phyloP scores from a whole-genome alignment of 108 stramenopile species.

The Skeletonema potamos region DNA sequence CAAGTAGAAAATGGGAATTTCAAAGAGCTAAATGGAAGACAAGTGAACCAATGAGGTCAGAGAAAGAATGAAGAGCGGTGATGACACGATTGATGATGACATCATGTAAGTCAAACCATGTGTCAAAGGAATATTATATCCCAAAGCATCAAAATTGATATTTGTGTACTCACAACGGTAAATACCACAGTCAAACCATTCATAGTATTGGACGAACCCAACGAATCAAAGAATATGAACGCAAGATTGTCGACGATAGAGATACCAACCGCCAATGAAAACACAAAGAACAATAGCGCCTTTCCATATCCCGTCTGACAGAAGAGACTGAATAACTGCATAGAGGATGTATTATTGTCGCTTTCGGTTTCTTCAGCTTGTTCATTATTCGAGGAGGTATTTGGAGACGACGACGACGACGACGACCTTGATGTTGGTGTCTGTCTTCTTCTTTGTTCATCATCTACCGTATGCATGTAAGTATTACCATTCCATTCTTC shows the following conservation, averaged over 20 bases:
- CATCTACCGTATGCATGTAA: neutral
- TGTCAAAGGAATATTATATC: too few relatives aligned
- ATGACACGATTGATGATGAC: neutral
- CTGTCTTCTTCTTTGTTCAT: neutral
- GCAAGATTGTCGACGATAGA: conserved; percentile 56
- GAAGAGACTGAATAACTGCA: conserved; percentile 16
- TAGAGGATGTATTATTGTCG: neutral
- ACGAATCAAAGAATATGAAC: conserved; percentile 62
- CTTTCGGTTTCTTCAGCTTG: neutral
- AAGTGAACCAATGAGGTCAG: neutral
- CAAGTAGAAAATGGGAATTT: conserved; percentile 65
- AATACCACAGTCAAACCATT: conserved; percentile 58
- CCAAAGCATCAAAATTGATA: neutral
- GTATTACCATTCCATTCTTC: neutral
- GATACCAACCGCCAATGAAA: conserved; percentile 52
- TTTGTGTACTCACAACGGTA: conserved; percentile 43
- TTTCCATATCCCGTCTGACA: conserved; percentile 26
- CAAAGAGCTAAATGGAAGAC: conserved; percentile 19
- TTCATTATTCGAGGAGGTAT: neutral
- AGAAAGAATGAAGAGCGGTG: too few relatives aligned
- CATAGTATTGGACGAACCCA: conserved; percentile 52
- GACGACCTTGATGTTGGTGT: neutral
- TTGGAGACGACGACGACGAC: neutral
- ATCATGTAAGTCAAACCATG: neutral
- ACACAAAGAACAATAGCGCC: conserved; percentile 28